A percentile compares a stretch with the other conserved stretches of the same genome.
phyloP scores from a whole-genome alignment of 164 flowering plant species.

The Amborella trichopoda region DNA sequence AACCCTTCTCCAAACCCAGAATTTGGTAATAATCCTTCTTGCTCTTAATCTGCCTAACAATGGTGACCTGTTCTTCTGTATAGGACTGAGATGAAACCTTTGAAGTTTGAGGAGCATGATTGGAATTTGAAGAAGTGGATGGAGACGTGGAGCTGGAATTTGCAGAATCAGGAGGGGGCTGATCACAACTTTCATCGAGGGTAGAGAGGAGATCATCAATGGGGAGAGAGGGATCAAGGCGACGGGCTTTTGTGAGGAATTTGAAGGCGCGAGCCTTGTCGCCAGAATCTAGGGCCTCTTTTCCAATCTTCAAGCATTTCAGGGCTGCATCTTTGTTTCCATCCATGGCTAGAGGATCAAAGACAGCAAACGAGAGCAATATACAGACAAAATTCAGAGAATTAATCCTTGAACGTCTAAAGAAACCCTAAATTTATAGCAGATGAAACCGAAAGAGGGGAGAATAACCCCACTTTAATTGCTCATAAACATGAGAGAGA shows the following conservation, averaged over 20 bases:
- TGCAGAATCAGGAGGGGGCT: constrained; percentile 1
- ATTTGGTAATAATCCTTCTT: constrained; percentile 80
- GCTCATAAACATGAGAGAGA: too few relatives aligned
- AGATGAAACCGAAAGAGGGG: too few relatives aligned
- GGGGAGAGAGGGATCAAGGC: constrained; percentile 62
- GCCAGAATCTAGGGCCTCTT: constrained; percentile 44
- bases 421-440: too few relatives aligned
- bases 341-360: constrained; percentile 35
- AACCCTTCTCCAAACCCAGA: constrained; percentile 57
- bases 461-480: too few relatives aligned
- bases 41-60: constrained; percentile 62
- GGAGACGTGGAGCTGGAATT: not conserved
- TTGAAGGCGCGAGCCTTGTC: constrained; percentile 61
- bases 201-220: constrained; percentile 49
- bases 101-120: not conserved
- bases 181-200: constrained; percentile 9
- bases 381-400: constrained; percentile 4
- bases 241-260: constrained; percentile 63
- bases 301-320: constrained; percentile 64
- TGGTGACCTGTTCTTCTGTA: constrained; percentile 61
- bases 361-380: not conserved
- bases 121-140: not conserved
- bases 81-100: constrained; percentile 25
- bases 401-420: too few relatives aligned
- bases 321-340: constrained; percentile 87